Evolutionary conservation across 768 basidiomycete genomes (phyloP), one percentile per base, ranked within the genome.

Genomic region (Russula abietina): DNA sequence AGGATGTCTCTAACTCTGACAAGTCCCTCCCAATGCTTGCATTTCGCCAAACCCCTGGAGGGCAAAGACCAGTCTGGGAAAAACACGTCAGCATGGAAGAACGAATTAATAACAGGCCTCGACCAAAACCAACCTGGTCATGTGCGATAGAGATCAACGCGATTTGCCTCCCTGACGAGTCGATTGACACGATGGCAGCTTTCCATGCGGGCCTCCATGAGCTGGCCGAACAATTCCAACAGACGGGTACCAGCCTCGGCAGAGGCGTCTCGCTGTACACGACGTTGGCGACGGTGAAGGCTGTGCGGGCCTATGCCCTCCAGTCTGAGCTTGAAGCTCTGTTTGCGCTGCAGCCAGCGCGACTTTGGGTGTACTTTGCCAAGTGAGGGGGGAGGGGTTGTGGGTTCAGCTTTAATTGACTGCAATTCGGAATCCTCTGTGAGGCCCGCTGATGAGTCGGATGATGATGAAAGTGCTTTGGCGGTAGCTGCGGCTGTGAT

Each of bases 171-270:
- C 54, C 75, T 74, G 43, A 88, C 80, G 65, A 89, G 76, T 52
- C 79, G 79, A 65, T 82, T 82, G 57, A 87, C 77, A 38, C 86
- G 78, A 66, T 85, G 80, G 71, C 88, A 90, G 69, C 86, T 88
- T 72, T 89, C 88, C 80, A 90, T 83, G 59, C 88, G 80, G 2
- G 83, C 78, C 68, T 88, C 85, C 77, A 89, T 82, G 76, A 90
- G 84, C 63, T 82, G 80, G 61, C 85, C 85, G 69, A 87, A 88
- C 77, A 84, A 80, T 68, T 83, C 80, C 63, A 90, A 75, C 57
- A 90, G 79, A 58, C 78, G 81, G 30, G 83, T 79, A 49, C 75
- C 74, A 39, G 77, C 73, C 62, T 79, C 78, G n/a, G 70, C 32
- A 26, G 59, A 45, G 30, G 43, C 58, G 36, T 67, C 60, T 52